Evolutionary conservation across 768 basidiomycete genomes (phyloP).

Genomic region (Trametes elegans): DNA sequence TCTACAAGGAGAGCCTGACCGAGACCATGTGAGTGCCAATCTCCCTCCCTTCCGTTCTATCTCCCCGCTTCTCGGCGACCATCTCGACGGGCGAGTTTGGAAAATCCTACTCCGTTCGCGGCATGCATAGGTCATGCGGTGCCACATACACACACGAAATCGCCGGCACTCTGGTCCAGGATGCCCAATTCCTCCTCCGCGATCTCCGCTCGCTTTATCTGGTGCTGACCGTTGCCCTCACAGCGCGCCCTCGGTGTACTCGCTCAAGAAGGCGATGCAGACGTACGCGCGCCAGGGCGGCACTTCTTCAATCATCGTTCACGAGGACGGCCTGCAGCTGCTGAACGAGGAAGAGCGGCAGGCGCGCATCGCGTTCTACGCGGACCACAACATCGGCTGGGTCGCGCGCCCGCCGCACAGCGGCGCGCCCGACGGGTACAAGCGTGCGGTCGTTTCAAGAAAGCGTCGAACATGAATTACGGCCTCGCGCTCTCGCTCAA

Average conservation of each 20-base stretch:
- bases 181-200: background rate
- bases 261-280: conserved; percentile 82
- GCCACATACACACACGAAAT: no score
- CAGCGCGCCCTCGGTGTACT: conserved; percentile 73
- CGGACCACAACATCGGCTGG: conserved; percentile 76
- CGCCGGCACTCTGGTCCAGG: background rate
- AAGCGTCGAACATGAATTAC: conserved; percentile 92
- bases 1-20: conserved; percentile 83
- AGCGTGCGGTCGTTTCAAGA: conserved; percentile 92
- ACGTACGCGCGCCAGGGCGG: conserved; percentile 90
- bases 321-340: conserved; percentile 81
- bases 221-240: background rate
- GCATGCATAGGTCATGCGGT: background rate
- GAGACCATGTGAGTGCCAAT: conserved; percentile 66
- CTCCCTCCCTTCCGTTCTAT: background rate
- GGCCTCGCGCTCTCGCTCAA: conserved; percentile 65
- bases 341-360: conserved; percentile 59
- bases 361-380: conserved; percentile 70
- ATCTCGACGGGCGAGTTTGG: no score
- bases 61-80: background rate
- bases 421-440: conserved; percentile 58
- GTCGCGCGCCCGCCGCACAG: conserved; percentile 78
- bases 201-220: conserved; percentile 3
- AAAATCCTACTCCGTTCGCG: background rate
- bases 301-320: conserved; percentile 72